phyloP scores from a whole-genome alignment of 768 basidiomycete species.

The Suillus bovinus region DNA sequence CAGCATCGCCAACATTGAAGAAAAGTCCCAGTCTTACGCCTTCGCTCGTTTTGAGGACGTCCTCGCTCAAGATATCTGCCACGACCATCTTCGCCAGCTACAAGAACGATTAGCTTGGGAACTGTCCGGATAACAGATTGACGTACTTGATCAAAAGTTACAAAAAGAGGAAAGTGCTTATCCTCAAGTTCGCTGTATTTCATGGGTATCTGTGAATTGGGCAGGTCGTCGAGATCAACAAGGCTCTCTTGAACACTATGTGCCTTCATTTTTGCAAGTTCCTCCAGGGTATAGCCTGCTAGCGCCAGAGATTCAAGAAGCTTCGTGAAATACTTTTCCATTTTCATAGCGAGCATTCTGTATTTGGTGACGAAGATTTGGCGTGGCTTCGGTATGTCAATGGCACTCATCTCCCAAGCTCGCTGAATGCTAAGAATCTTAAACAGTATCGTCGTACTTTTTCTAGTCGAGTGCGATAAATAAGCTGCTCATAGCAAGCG shows the following conservation, averaged over 20 bases:
- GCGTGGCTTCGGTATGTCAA: slow-evolving; percentile 46
- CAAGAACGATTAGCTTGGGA: background rate
- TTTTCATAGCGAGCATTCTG: slow-evolving; percentile 60
- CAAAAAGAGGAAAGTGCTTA: slow-evolving; percentile 66
- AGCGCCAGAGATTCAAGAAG: slow-evolving; percentile 46
- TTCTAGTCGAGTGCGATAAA: slow-evolving; percentile 37
- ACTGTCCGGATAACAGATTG: background rate
- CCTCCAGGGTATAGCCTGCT: slow-evolving; percentile 35
- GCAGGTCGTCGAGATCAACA: slow-evolving; percentile 40
- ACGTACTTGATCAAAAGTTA: slow-evolving; percentile 62
- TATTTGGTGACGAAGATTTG: slow-evolving; percentile 79
- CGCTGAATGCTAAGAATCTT: slow-evolving; percentile 71
- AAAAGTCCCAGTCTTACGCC: no score
- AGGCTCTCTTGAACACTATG: slow-evolving; percentile 27
- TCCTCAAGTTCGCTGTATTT: slow-evolving; percentile 58
- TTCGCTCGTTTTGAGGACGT: no score
- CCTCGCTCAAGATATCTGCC: slow-evolving; percentile 17
- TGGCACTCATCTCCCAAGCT: slow-evolving; percentile 43
- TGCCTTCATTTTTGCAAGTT: slow-evolving; percentile 35
- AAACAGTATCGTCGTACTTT: slow-evolving; percentile 76
- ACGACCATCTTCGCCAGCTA: slow-evolving; percentile 31
- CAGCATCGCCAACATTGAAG: slow-evolving; percentile 13
- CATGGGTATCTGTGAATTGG: slow-evolving; percentile 37
- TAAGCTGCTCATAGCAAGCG: background rate
- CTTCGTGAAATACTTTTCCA: slow-evolving; percentile 62